Evolutionary conservation across 257 asterid genomes (phyloP), one percentile per base, ranked within the genome.

Genomic region (Datura wrightii): DNA sequence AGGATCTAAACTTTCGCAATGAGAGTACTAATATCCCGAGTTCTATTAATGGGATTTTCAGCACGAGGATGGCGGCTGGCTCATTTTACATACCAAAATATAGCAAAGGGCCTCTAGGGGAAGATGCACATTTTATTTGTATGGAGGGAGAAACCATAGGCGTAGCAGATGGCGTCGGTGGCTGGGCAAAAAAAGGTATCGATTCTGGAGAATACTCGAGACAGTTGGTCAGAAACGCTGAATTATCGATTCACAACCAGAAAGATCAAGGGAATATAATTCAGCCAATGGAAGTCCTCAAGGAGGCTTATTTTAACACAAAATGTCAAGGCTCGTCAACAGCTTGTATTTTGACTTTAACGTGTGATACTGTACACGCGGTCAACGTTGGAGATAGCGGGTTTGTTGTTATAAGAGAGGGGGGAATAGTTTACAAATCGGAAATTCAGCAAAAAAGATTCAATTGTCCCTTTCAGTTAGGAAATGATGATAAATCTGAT

Each of bases 141-240:
- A 16, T 3, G 1, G 41, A 41, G 41, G 60, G 48, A 39, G 88
- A 89, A 53, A 83, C 79, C 3, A 83, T 85, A 52, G 90, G 89
- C 2, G 82, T 89, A 24, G 90, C 90, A 1, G 89, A 87, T 79
- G 90, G 90, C 19, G 87, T 87, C n/a, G 90, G 91, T 11, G 83
- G 90, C 5, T 87, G 88, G 84, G 60, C 82, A 0, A 44, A 2
- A 14, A 3, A 10, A 4, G 89, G 90, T 3, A 24, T 87, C 50
- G 90, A 84, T 70, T 65, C 83, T 10, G 91, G 91, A 6, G 79
- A 80, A 42, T 89, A 83, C 84, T 63, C 90, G 0, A 71, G 91
- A 50, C 36, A 79, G 60, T 79, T 89, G 10, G 81, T 89, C 79
- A 11, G 1, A 15, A 63, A 85, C 39, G 71, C 85, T 1, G 83